Evolutionary conservation across 306 rosid genomes (phyloP).

Genomic region (Acmispon strigosus): DNA sequence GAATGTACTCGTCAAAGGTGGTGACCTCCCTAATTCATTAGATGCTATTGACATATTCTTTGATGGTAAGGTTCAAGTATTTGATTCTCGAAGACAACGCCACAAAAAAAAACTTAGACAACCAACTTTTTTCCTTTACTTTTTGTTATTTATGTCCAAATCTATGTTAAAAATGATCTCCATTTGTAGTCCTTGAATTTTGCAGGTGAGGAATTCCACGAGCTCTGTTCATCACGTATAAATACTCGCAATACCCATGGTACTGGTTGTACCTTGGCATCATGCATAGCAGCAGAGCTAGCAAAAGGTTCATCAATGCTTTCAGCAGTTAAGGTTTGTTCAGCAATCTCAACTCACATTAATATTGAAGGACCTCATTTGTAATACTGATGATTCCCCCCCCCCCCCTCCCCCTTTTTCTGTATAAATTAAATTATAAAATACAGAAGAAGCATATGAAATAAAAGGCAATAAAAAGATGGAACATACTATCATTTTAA

Average conservation of each 20-base stretch:
- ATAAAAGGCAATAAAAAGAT: background rate
- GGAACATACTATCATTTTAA: background rate
- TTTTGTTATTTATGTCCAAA: background rate
- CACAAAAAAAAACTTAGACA: background rate
- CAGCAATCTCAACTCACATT: constrained; percentile 12
- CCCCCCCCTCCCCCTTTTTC: background rate
- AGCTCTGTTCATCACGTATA: constrained; percentile 55
- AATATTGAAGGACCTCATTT: constrained; percentile 3
- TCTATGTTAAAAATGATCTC: constrained; percentile 21
- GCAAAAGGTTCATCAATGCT: constrained; percentile 88
- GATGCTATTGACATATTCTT: constrained; percentile 83
- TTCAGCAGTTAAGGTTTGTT: constrained; percentile 62
- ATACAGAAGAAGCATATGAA: background rate
- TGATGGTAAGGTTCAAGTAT: constrained; percentile 49
- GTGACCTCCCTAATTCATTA: constrained; percentile 77
- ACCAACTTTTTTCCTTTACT: background rate
- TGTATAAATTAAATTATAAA: background rate
- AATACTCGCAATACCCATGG: constrained; percentile 82
- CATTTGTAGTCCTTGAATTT: constrained; percentile 26
- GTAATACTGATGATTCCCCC: background rate
- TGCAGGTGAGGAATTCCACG: constrained; percentile 66
- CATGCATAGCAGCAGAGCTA: constrained; percentile 92
- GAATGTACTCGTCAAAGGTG: constrained; percentile 94
- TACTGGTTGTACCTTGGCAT: constrained; percentile 93
- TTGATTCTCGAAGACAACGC: constrained; percentile 1